phyloP scores from a whole-genome alignment of 768 basidiomycete genomes.

The Russula sp. region DNA sequence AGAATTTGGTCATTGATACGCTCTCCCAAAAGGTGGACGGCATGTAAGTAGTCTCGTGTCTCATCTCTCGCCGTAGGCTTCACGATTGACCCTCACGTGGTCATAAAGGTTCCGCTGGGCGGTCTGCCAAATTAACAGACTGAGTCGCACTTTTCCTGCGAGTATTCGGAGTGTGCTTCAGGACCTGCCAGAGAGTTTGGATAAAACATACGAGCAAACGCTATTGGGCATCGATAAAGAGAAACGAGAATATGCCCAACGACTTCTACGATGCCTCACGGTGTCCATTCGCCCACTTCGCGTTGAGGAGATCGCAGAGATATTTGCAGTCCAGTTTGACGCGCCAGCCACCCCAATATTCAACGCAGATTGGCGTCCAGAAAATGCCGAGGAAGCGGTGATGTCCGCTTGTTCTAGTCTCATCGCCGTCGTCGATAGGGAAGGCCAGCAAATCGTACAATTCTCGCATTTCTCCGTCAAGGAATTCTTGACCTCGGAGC shows the following conservation, averaged over 20 bases:
- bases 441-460: not conserved
- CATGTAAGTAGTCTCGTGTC: constrained; percentile 10
- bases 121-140: not conserved
- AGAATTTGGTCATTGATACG: not conserved
- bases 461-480: constrained; percentile 21
- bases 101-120: constrained; percentile 12
- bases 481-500: constrained; percentile 21
- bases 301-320: constrained; percentile 12
- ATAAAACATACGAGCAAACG: not conserved
- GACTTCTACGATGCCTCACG: constrained; percentile 7
- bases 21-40: constrained; percentile 11
- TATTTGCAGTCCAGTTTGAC: constrained; percentile 14
- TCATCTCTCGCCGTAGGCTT: no score
- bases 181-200: not conserved
- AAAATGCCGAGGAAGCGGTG: not conserved
- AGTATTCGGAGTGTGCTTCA: not conserved
- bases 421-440: not conserved
- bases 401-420: not conserved
- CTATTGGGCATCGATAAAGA: not conserved
- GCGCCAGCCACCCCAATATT: not conserved
- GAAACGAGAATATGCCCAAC: not conserved
- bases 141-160: not conserved
- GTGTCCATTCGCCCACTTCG: constrained; percentile 12
- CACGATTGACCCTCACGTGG: not conserved
- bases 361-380: constrained; percentile 5